Evolutionary conservation across 129 eudicot genomes (phyloP).

Genomic region (Flaveria bidentis): DNA sequence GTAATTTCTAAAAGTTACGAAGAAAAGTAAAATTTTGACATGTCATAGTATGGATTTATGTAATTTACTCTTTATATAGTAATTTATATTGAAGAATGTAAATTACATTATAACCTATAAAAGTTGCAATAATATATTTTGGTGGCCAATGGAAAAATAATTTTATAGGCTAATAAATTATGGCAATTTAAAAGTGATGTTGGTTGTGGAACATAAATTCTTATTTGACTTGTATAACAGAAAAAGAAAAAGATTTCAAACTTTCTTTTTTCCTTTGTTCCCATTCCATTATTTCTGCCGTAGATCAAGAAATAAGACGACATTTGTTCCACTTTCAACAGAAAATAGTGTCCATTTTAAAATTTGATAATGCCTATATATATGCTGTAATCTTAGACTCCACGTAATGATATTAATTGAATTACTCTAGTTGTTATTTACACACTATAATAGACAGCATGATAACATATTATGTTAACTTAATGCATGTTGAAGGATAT

Average conservation of each 20-base stretch:
- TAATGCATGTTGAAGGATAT: too few species aligned
- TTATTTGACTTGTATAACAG: slow-evolving; percentile 14
- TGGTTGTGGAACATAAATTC: slow-evolving; percentile 10
- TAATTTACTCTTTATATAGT: too few species aligned
- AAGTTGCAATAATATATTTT: too few species aligned
- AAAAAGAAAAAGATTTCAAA: neutral
- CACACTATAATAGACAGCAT: neutral
- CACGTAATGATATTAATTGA: neutral
- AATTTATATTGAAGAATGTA: too few species aligned
- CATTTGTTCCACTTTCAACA: slow-evolving; percentile 9
- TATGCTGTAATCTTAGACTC: too few species aligned
- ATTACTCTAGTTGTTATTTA: neutral
- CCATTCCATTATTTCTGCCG: slow-evolving; percentile 22
- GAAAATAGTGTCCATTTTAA: neutral
- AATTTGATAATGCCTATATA: too few species aligned
- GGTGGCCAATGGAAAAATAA: too few species aligned
- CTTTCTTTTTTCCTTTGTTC: neutral
- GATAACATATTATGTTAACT: too few species aligned
- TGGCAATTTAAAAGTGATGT: neutral
- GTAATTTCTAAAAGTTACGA: too few species aligned
- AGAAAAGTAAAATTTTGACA: too few species aligned
- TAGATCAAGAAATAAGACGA: slow-evolving; percentile 2
- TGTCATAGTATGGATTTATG: too few species aligned
- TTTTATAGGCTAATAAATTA: neutral
- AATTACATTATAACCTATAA: too few species aligned